Base-by-base conservation (phyloP, 2,329 filamentous ascomycete species). In the Sporothrix pseudoabietina region DNA sequence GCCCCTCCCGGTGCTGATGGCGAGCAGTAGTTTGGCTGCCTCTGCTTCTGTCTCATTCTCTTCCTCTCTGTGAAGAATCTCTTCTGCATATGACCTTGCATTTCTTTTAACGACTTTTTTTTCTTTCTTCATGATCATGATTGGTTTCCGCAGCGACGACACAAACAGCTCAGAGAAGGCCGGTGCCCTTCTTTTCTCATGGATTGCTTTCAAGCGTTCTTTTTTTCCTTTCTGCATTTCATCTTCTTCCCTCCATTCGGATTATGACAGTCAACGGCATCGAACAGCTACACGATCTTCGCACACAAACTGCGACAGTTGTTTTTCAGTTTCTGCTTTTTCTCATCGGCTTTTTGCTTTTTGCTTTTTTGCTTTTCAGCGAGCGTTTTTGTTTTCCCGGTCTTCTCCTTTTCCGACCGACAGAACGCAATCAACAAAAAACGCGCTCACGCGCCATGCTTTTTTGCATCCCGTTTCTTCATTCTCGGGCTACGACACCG, bases 51-150 rank as follows among this genome's bases (percentile, higher is more conserved):
- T 7, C 16, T 66, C 41, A 32, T 35, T 10, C 7, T 55, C 16
- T 9, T 22, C 26, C 16, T 55, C 7, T 10, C 26, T 32, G 4
- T 16, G 22, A 35, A 35, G 26, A 6, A 8, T 5, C 14, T 52
- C 19, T 26, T 52, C 26, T 22, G 26, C 30, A 8, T 10, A 12
- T 30, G 16, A 35, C 41, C 55, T 55, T 69, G 52, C 41, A 47
- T 49, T 78, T 79, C 77, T 78, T 32, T 66, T 69, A 12, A 69
- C 47, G 66, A 69, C 76, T 79, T 78, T 72, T 78, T 78, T 30
- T 16, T 26, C 79, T 78, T 77, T 44, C 30, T 71, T 54, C 69
- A 72, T 72, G 49, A 71, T 47, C 69, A 69, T 74, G 72, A 74
- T 39, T n/a, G 49, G 61, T 57, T 55, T 69, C n/a, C 6, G 19